Percentiles rank a stretch among this genome's conserved stretches.
Evolutionary conservation across 768 basidiomycete species (phyloP).

Genomic region (Termitomyces sp.): DNA sequence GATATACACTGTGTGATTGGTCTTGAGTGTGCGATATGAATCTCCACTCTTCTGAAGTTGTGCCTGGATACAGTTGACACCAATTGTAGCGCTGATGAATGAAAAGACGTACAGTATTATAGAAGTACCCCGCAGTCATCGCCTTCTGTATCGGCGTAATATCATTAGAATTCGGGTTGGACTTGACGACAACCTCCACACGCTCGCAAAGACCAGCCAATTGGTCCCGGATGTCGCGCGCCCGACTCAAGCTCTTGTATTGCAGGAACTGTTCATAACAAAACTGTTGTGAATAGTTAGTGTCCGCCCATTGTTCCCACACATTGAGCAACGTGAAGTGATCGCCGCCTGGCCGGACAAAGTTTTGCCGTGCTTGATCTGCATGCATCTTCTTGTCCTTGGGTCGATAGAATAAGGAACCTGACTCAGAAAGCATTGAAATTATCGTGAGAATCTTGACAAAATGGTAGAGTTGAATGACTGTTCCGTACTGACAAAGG

Average conservation of each 20-base stretch:
- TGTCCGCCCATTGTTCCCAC: conserved; percentile 99
- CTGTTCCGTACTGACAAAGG: not conserved
- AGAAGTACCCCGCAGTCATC: conserved; percentile 92
- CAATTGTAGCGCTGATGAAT: not conserved
- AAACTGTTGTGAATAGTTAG: conserved; percentile 94
- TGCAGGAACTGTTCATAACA: conserved; percentile 95
- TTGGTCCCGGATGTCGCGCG: conserved; percentile 95
- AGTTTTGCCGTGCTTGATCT: conserved; percentile 96
- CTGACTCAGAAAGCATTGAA: conserved; percentile 93
- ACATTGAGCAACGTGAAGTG: conserved; percentile 97
- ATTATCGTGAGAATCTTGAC: conserved; percentile 89
- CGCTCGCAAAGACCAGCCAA: conserved; percentile 94
- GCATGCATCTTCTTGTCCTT: conserved; percentile 98
- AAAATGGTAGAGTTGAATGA: not conserved
- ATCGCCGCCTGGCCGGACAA: conserved; percentile 92
- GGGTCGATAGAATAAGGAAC: conserved; percentile 92
- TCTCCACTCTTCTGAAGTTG: conserved; percentile 94
- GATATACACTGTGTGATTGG: conserved; percentile 92
- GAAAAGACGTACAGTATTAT: conserved; percentile 66
- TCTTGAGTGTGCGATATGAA: conserved; percentile 95
- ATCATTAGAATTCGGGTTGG: conserved; percentile 90
- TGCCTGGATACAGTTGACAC: conserved; percentile 41
- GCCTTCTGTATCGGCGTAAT: conserved; percentile 94
- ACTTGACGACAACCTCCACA: conserved; percentile 85
- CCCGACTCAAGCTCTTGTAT: conserved; percentile 90